phyloP scores from a whole-genome alignment of 73 alveolate genomes.

The Diophrys appendiculata region DNA sequence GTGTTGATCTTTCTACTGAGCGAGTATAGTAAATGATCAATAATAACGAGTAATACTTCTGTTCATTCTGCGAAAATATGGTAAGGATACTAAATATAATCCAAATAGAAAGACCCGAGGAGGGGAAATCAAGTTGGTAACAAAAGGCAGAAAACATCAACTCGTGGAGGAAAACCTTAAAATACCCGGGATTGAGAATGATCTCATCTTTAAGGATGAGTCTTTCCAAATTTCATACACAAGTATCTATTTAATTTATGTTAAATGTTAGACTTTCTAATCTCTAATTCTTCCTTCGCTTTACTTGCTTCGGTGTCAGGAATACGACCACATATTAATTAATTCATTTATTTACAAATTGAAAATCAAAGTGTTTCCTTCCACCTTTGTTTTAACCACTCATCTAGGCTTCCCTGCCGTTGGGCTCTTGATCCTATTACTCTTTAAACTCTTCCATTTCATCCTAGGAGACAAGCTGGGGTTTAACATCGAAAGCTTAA shows the following conservation, averaged over 20 bases:
- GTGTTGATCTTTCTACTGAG: not conserved
- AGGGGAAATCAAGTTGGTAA: not conserved
- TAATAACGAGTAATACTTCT: not conserved
- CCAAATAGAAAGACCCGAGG: not conserved
- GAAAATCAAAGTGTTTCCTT: not conserved
- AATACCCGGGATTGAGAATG: not conserved
- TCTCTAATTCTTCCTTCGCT: not conserved
- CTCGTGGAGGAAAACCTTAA: not conserved
- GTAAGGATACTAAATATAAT: not conserved
- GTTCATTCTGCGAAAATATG: not conserved
- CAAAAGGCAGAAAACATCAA: not conserved
- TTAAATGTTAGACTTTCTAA: not conserved
- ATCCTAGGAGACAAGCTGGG: too few relatives aligned
- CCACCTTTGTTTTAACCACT: not conserved
- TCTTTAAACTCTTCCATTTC: not conserved
- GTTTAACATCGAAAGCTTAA: too few relatives aligned
- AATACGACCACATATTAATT: not conserved
- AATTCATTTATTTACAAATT: not conserved
- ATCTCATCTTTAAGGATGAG: not conserved
- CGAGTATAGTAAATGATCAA: not conserved
- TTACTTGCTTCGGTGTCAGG: not conserved
- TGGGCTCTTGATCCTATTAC: not conserved
- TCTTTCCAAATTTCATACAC: not conserved
- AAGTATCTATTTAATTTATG: too few relatives aligned
- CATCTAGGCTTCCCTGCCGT: not conserved